Conservation (phyloP, 192 early-diverging fungal species). For the Linnemannia exigua region DNA sequence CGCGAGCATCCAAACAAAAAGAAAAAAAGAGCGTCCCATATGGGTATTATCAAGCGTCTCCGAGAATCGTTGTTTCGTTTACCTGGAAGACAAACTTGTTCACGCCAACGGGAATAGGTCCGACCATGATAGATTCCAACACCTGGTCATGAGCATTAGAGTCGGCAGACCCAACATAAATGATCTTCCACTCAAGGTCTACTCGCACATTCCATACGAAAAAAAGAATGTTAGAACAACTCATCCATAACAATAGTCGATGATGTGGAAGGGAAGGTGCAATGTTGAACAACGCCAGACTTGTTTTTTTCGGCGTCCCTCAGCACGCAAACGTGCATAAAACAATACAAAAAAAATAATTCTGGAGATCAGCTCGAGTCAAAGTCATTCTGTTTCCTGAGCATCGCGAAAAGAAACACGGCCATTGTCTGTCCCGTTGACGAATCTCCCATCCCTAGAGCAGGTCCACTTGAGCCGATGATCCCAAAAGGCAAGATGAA, state of each 20-base stretch:
- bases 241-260: not conserved
- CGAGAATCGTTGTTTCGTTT: not conserved
- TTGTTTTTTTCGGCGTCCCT: not conserved
- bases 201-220: not conserved
- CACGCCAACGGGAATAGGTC: constrained; percentile 94
- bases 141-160: constrained; percentile 90
- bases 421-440: too few relatives aligned
- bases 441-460: too few relatives aligned
- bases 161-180: constrained; percentile 95
- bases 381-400: not conserved
- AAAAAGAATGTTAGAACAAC: not conserved
- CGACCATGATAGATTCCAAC: constrained; percentile 95
- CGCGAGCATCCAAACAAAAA: not conserved
- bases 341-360: not conserved
- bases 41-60: not conserved
- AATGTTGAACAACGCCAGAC: not conserved
- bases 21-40: not conserved
- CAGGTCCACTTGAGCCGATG: too few relatives aligned
- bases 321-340: not conserved
- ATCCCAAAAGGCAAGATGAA: too few relatives aligned
- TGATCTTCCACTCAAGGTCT: constrained; percentile 98
- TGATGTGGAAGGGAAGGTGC: not conserved
- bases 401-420: not conserved
- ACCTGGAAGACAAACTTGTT: constrained; percentile 96
- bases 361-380: not conserved